A percentile compares a stretch with the other conserved stretches of the same genome.
Evolutionary conservation across 1,284 basidiomycete genomes (phyloP).

Genomic region (Apiotrichum sp.): DNA sequence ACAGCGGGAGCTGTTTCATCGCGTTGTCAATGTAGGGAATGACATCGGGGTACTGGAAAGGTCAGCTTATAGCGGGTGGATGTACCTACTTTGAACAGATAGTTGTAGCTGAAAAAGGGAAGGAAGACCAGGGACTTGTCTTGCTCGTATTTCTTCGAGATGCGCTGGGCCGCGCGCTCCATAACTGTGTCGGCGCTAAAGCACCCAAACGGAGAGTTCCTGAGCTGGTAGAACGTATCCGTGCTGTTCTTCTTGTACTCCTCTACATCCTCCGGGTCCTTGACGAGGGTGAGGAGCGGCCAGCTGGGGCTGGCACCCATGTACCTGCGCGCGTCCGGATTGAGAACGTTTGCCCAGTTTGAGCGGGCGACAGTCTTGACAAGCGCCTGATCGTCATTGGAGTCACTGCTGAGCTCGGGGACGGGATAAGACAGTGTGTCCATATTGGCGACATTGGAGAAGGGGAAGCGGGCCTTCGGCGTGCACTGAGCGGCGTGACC

Average conservation of each 20-base stretch:
- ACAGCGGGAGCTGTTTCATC: conserved; percentile 19
- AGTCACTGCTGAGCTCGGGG: neutral
- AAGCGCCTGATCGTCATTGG: conserved; percentile 4
- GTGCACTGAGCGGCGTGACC: conserved; percentile 20
- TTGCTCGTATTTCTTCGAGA: conserved; percentile 22
- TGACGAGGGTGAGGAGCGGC: conserved; percentile 18
- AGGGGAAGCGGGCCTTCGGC: conserved; percentile 22
- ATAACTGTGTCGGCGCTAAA: conserved; percentile 29
- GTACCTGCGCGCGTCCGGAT: conserved; percentile 25
- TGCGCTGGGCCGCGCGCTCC: conserved; percentile 20
- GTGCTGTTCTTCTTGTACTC: conserved; percentile 13
- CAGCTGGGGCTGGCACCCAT: conserved; percentile 17
- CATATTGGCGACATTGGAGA: conserved; percentile 22
- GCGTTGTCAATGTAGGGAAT: conserved; percentile 18
- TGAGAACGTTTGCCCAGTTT: conserved; percentile 32
- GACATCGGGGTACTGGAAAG: conserved; percentile 1
- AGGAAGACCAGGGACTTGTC: conserved; percentile 37
- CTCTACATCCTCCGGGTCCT: conserved; percentile 17
- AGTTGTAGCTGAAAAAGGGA: conserved; percentile 32
- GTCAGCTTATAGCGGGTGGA: neutral
- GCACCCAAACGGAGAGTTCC: conserved; percentile 23
- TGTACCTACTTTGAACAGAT: neutral
- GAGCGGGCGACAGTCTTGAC: conserved; percentile 17
- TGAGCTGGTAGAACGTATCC: conserved; percentile 16
- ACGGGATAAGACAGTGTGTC: conserved; percentile 24